phyloP scores from a whole-genome alignment of 2,329 filamentous ascomycete genomes.

The Ophiostoma ulmi region DNA sequence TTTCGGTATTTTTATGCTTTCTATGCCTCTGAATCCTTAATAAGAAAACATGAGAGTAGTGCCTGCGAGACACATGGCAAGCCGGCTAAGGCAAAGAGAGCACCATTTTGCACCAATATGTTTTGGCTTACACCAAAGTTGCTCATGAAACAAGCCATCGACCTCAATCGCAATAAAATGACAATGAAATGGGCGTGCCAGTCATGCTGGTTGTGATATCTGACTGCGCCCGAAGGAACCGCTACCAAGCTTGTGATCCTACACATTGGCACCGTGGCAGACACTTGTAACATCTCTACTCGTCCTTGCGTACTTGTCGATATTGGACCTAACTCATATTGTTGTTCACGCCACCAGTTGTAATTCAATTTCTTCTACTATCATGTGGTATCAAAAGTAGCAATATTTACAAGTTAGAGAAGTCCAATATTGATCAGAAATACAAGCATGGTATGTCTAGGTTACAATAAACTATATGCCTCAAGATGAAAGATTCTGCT shows the following conservation, averaged over 20 bases:
- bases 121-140: not conserved
- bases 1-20: not conserved
- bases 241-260: not conserved
- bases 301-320: not conserved
- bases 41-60: not conserved
- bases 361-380: not conserved
- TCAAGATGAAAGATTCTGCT: no score
- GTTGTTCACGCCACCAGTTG: not conserved
- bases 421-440: no score
- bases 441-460: no score
- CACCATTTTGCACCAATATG: not conserved
- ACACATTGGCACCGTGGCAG: not conserved
- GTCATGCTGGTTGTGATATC: not conserved
- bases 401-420: no score
- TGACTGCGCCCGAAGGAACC: not conserved
- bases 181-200: not conserved
- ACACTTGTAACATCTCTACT: slow-evolving; percentile 8
- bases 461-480: no score
- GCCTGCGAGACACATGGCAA: slow-evolving; percentile 1
- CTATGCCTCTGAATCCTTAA: not conserved
- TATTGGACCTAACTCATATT: not conserved
- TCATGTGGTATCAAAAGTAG: not conserved
- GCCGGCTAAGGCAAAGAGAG: not conserved
- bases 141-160: not conserved
- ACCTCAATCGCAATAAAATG: not conserved